A percentile compares a stretch with the other conserved stretches of the same genome.
phyloP scores from a whole-genome alignment of 345 rosid genomes.

The Ceriops tagal region DNA sequence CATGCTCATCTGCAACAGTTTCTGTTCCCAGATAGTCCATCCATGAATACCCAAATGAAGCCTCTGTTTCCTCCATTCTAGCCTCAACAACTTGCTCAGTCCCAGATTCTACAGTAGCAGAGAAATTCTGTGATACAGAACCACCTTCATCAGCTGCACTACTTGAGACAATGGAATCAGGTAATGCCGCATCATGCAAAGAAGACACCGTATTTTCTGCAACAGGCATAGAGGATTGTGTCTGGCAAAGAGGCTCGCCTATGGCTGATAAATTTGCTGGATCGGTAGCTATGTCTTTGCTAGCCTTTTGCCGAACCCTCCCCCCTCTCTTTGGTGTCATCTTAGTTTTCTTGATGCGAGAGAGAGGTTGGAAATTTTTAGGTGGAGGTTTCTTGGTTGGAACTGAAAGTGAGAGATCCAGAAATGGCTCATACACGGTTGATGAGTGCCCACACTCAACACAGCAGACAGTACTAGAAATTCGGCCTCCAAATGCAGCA shows the following conservation, averaged over 20 bases:
- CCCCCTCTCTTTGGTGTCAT: conserved; percentile 58
- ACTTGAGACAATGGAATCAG: conserved; percentile 23
- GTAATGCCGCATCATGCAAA: conserved; percentile 25
- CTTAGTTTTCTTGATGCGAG: conserved; percentile 71
- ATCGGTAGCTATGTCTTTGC: conserved; percentile 37
- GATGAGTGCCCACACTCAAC: conserved; percentile 82
- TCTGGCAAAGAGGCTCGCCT: conserved; percentile 22
- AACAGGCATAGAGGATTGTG: conserved; percentile 18
- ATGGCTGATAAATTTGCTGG: conserved; percentile 27
- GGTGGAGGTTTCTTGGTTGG: conserved; percentile 76
- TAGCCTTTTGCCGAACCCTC: conserved; percentile 41
- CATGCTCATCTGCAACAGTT: conserved; percentile 36
- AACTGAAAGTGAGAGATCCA: conserved; percentile 90
- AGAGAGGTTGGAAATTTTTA: conserved; percentile 44
- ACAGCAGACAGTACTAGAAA: conserved; percentile 85
- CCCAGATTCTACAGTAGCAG: conserved; percentile 26
- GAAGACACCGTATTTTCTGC: conserved; percentile 24
- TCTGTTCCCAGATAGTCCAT: conserved; percentile 47
- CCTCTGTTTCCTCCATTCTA: conserved; percentile 26
- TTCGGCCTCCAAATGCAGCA: conserved; percentile 75
- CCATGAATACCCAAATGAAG: conserved; percentile 35
- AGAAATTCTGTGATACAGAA: conserved; percentile 28
- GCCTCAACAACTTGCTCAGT: conserved; percentile 33
- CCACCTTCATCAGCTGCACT: conserved; percentile 23
- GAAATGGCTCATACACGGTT: conserved; percentile 80